Percentiles rank a stretch among this genome's conserved stretches.
Evolutionary conservation across 129 eudicot genomes (phyloP).

Genomic region (Saussurea involucrata): DNA sequence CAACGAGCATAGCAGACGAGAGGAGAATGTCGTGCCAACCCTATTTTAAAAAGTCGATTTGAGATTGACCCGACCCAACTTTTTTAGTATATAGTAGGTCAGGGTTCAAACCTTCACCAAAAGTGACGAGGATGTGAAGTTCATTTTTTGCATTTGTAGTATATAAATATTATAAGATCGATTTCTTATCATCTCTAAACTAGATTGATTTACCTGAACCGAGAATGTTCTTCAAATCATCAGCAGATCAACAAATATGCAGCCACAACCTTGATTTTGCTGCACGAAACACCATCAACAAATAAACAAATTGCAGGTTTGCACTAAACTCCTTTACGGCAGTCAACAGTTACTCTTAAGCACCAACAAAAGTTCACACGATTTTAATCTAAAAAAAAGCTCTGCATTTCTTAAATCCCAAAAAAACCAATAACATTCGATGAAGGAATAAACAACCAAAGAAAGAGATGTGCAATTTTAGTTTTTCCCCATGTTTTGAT

Average conservation of each 20-base stretch:
- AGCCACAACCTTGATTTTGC: conserved; percentile 70
- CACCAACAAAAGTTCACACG: not conserved
- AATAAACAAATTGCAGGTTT: not conserved
- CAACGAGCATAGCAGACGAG: too few relatives aligned
- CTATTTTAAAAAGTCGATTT: too few relatives aligned
- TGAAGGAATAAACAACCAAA: not conserved
- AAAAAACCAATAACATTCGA: not conserved
- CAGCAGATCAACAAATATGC: conserved; percentile 69
- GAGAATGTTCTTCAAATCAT: conserved; percentile 58
- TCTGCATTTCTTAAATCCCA: not conserved
- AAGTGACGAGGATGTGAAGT: too few relatives aligned
- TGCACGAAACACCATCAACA: not conserved
- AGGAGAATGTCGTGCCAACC: too few relatives aligned
- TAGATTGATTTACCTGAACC: too few relatives aligned
- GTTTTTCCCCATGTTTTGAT: too few relatives aligned
- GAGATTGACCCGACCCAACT: too few relatives aligned
- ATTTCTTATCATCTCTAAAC: too few relatives aligned
- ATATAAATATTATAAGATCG: too few relatives aligned
- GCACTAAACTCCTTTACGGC: not conserved
- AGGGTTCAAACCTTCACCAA: too few relatives aligned
- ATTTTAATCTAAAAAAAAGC: not conserved
- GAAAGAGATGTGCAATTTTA: not conserved
- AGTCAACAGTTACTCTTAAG: not conserved
- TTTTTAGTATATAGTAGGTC: too few relatives aligned
- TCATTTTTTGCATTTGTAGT: too few relatives aligned